Evolutionary conservation across 1,284 basidiomycete genomes (phyloP).

Genomic region (Anthracocystis setariae): DNA sequence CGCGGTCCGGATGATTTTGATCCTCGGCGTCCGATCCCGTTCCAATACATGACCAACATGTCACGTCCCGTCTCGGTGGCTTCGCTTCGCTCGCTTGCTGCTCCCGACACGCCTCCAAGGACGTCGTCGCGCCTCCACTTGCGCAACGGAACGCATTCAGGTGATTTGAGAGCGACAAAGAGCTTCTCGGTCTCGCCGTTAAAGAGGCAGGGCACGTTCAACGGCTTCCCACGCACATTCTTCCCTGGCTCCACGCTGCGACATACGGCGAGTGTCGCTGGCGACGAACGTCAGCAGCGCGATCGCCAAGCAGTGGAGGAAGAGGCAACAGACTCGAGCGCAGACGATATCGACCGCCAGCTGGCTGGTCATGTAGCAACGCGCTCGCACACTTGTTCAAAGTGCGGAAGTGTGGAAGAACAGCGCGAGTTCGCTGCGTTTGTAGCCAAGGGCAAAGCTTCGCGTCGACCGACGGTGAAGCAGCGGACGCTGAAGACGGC

Average conservation of each 20-base stretch:
- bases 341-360: conserved; percentile 18
- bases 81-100: conserved; percentile 29
- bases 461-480: conserved; percentile 21
- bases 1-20: conserved; percentile 1
- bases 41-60: conserved; percentile 43
- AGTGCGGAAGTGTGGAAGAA: conserved; percentile 19
- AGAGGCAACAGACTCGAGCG: conserved; percentile 10
- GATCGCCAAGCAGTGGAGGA: too few relatives aligned
- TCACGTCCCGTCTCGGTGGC: conserved; percentile 38
- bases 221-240: conserved; percentile 33
- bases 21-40: conserved; percentile 15
- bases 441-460: conserved; percentile 41
- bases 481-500: conserved; percentile 10
- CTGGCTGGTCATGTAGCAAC: conserved; percentile 13
- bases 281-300: background rate
- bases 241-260: conserved; percentile 15
- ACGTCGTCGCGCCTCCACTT: conserved; percentile 25
- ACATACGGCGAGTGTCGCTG: conserved; percentile 19
- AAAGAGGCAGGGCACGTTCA: conserved; percentile 32
- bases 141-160: conserved; percentile 24
- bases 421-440: conserved; percentile 35
- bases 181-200: conserved; percentile 27
- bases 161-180: conserved; percentile 12
- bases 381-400: conserved; percentile 25
- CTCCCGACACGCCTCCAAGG: conserved; percentile 34